Evolutionary conservation across 1,139 yeast species (phyloP).

Genomic region (Pneumocystis sp.): DNA sequence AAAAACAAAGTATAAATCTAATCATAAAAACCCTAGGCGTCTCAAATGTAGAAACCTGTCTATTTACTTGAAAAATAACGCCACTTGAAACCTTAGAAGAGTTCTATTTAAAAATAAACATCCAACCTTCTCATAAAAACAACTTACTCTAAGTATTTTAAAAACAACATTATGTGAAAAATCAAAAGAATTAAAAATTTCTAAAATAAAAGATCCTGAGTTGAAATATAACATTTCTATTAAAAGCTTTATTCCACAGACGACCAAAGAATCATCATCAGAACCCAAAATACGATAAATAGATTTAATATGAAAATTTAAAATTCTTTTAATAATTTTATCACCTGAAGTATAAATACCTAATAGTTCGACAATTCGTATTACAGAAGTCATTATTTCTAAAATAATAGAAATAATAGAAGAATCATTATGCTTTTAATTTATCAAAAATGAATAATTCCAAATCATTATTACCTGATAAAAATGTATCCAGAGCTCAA

Average conservation of each 20-base stretch:
- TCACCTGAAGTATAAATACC: constrained; percentile 17
- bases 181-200: constrained; percentile 53
- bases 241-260: constrained; percentile 45
- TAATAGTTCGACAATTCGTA: not conserved
- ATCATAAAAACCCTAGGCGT: constrained; percentile 25
- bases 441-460: not conserved
- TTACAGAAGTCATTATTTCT: not conserved
- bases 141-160: constrained; percentile 19
- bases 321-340: constrained; percentile 35
- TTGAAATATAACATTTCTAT: constrained; percentile 37
- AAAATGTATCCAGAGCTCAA: not conserved
- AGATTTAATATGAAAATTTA: constrained; percentile 44
- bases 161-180: constrained; percentile 47
- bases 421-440: not conserved
- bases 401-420: not conserved
- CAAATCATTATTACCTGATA: not conserved
- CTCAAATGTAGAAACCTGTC: constrained; percentile 5
- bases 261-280: constrained; percentile 43
- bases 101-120: constrained; percentile 19
- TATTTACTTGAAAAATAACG: constrained; percentile 21
- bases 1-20: constrained; percentile 43
- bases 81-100: constrained; percentile 33
- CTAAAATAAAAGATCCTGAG: constrained; percentile 38
- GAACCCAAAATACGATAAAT: constrained; percentile 55
- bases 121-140: constrained; percentile 23